Base-by-base conservation (phyloP, 306 rosid genomes). In the Cucurbita moschata region DNA sequence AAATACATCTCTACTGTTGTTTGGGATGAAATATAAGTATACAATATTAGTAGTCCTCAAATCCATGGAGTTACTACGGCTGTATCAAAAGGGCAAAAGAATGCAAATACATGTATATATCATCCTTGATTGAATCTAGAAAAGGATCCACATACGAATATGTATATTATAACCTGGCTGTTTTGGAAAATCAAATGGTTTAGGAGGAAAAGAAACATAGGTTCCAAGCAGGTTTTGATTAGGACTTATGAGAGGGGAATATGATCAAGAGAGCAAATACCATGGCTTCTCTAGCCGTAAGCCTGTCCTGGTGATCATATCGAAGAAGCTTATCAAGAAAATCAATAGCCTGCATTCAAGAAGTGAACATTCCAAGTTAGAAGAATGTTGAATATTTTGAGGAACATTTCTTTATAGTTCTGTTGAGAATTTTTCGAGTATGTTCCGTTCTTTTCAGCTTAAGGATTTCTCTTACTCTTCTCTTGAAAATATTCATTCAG, bases 251-350 rank as follows among this genome's bases (percentile, higher is more conserved):
- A 47, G 12, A 58, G 37, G 11, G 53, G 14, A 18, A 4, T 15
- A 64, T 0, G 18, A 67, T 67, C 55, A 46, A 67, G 12, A 59
- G 42, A 16, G 42, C 37, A 64, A 62, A 23, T 89, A 95, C 97
- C 97, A 91, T 95, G 66, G 99, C 99, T 86, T 95, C 99, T 83
- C 82, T 88, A 52, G 97, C 99, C 37, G 99, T 89, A 44, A 91
- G 85, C 87, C 99, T 84, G 86, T 91, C 99, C 72, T 91, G 97
- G 84, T 94, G 97, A 83, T 94, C 97, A 73, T 94, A 94, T 8
- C 91, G 89, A 59, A 94, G 96, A 69, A 94, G 97, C 81, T 91
- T 94, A 83, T 94, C 99, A 66, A 94, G 95, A 88, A 89, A 94
- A 89, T 94, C 99, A 65, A 94, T 86, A 62, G 99, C 97, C 99